Percentiles rank a stretch among this genome's conserved stretches.
Conservation (phyloP, 345 rosid genomes). For the Corchorus capsularis region DNA sequence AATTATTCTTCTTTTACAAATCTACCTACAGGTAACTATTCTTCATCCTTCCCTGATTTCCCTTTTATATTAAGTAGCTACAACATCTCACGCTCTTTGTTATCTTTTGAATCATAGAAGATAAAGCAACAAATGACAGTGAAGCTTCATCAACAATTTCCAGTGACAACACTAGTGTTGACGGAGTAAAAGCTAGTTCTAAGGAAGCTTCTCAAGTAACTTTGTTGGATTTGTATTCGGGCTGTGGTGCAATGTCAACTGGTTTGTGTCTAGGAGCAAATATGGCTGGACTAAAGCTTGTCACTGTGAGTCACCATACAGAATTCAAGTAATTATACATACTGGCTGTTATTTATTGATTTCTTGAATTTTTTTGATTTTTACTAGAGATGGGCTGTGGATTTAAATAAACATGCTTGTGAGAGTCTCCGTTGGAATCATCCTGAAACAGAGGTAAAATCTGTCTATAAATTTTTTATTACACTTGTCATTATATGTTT, state of each 20-base stretch:
- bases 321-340: not conserved
- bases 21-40: slow-evolving; percentile 20
- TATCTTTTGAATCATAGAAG: slow-evolving; percentile 29
- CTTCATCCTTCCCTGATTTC: not conserved
- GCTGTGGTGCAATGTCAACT: slow-evolving; percentile 93
- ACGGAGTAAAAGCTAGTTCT: slow-evolving; percentile 14
- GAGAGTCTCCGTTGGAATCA: slow-evolving; percentile 61
- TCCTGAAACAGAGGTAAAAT: slow-evolving; percentile 54
- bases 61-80: not conserved
- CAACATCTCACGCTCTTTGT: not conserved
- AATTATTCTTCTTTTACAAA: slow-evolving; percentile 55
- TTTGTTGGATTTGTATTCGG: slow-evolving; percentile 72
- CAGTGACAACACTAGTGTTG: slow-evolving; percentile 33
- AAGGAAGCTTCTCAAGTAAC: slow-evolving; percentile 31
- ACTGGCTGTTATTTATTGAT: not conserved
- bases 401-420: slow-evolving; percentile 56
- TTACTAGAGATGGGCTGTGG: slow-evolving; percentile 79
- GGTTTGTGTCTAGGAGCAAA: slow-evolving; percentile 78
- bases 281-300: slow-evolving; percentile 50
- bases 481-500: not conserved
- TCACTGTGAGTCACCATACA: slow-evolving; percentile 44
- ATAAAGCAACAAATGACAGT: slow-evolving; percentile 20
- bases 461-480: not conserved
- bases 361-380: not conserved
- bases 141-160: slow-evolving; percentile 62